Base-by-base conservation (phyloP, 2,329 filamentous ascomycete genomes). In the Aaosphaeria pasadenensis region DNA sequence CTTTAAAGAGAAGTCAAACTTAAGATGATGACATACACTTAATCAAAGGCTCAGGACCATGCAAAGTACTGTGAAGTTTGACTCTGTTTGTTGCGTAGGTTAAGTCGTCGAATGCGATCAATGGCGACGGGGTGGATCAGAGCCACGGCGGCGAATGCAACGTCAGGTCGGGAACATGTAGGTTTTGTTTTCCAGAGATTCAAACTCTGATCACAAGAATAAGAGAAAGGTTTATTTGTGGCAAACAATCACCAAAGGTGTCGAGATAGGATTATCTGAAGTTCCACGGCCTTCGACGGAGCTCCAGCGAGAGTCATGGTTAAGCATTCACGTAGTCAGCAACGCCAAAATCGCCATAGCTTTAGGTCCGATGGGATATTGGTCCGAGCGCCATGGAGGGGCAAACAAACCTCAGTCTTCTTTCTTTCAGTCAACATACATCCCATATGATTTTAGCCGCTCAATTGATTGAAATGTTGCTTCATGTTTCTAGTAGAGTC, bases 231-330 rank as follows among this genome's bases (percentile, higher is more conserved):
- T 9, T 36, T 9, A 36, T 9, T 36, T 36, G n/a, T 36, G 9
- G 33, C 33, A n/a, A 36, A 36, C 7, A 36, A n/a, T 36, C n/a
- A 36, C 33, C 33, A n/a, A n/a, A 36, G 33, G 33, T 36, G 9
- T 36, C n/a, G n/a, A 36, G n/a, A 38, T 30, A 40, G 42, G 43
- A 30, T 38, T 39, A 31, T 6, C 30, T 33, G 17, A 43, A 43
- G 38, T 58, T 58, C 55, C 53, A 54, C 42, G 46, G 48, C 49
- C 49, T 58, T 58, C 55, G 49, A 54, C 46, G 38, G 38, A 54
- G 45, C 45, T 54, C 55, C 49, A 48, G 24, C 31, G 31, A 28
- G 30, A 32, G 43, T 43, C 39, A 50, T 44, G 47, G 24, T 49
- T 24, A 39, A 42, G 38, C 47, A 42, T 46, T 31, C 35, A 39